Evolutionary conservation across 1,284 basidiomycete species (phyloP), one percentile per base, ranked within the genome.

Genomic region (Dichomitus squalens): DNA sequence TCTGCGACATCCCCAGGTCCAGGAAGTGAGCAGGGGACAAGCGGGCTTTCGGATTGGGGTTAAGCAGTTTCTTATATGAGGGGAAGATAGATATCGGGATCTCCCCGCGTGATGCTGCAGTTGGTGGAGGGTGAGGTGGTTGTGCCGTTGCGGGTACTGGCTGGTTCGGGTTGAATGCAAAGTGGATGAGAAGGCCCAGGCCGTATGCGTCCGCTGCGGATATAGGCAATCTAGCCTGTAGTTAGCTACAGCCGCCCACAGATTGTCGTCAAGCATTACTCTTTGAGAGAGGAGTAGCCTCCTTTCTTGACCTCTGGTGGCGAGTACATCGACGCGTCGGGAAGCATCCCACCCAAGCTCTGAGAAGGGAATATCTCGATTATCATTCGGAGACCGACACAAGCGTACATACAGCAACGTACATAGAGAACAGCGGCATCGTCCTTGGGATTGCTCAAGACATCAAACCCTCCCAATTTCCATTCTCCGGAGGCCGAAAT

Each of bases 391-490:
- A 48, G 44, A 34, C 33, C 58, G n/a, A 69, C 55, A 43, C 53
- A 57, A 52, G 18, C 14, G 52, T 59, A 64, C 38, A 49, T 53
- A 56, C 59, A 60, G 75, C 87, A 60, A 76, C 88, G 73, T 73
- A 94, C 93, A 78, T 93, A 93, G 70, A 95, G 75, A 25, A 92
- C 80, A 9, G 90, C 81, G 46, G 79, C 71, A n/a, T 89, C 85
- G 55, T 96, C 93, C 67, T 84, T 89, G 3, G 88, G 79, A 66
- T 81, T 91, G 66, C 91, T 96, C 66, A 98, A 75, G 0, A 96
- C 75, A 66, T 99, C 97, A 67, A 99, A 96, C 1, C 96, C 96
- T 31, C 92, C 96, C 8, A 99, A 77, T 69, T 92, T 92, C 96
- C 96, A 99, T 76, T 99, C 97, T 20, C 96, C 93, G 0, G 95